Evolutionary conservation across 768 basidiomycete species (phyloP), one percentile per base, ranked within the genome.

Genomic region (Tulasnella sp.): DNA sequence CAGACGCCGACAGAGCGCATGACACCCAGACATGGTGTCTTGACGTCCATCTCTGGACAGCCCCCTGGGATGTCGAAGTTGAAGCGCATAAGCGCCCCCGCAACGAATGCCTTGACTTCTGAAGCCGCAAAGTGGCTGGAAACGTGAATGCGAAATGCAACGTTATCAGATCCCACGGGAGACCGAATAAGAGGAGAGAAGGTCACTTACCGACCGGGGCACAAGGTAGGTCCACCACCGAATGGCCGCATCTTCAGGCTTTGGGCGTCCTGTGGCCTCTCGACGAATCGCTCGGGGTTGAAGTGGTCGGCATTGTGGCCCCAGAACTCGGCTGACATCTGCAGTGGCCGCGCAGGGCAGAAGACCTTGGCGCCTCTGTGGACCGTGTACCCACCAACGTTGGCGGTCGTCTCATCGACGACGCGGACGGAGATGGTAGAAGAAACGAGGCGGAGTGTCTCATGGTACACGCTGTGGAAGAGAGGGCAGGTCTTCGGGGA

Each of bases 241-340:
- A 55, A 55, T 14, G 52, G 52, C 27, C 52, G 12, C 52, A 55
- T 55, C 52, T 40, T 55, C 41, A 29, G 19, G 14, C 52, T 32
- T 14, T 21, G 39, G 7, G 21, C 35, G 27, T 55, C 52, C 34
- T 40, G 35, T 15, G 52, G 52, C 9, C 40, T 39, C 23, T 39
- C 37, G 25, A 55, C n/a, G 40, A 55, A 55, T 23, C 52, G 43
- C 36, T 40, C 41, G 37, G 52, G 34, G 14, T 40, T 42, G 41
- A 55, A 55, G 27, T 55, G 23, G 23, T 6, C 25, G 4, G 41
- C 52, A 9, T 39, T 32, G 11, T 21, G 2, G 14, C 52, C 52
- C 52, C 52, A 55, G 27, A 55, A 39, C 25, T 40, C 37, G 19
- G 23, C 21, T 35, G 23, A 25, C 12, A 43, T 43, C n/a, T 40